Evolutionary conservation across 768 basidiomycete species (phyloP).

Genomic region (Tylopilus plumbeoviolaceoides): DNA sequence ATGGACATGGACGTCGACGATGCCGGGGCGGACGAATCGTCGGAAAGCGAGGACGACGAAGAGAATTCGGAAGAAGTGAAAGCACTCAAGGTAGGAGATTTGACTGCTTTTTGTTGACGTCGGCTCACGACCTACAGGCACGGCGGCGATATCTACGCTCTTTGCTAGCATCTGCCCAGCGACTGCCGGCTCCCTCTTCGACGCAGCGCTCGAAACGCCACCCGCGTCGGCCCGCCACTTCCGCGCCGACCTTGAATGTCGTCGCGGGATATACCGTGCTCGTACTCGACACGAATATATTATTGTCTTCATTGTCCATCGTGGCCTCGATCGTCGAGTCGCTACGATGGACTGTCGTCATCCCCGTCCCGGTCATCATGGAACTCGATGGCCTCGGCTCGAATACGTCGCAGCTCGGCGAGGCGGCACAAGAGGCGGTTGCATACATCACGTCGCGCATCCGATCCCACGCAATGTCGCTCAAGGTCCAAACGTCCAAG

Average conservation of each 20-base stretch:
- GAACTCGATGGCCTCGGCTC: slow-evolving; percentile 89
- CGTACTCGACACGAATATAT: slow-evolving; percentile 92
- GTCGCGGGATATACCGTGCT: slow-evolving; percentile 86
- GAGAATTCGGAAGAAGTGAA: slow-evolving; percentile 70
- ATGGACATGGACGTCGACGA: slow-evolving; percentile 71
- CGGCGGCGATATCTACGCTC: slow-evolving; percentile 70
- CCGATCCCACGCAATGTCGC: slow-evolving; percentile 64
- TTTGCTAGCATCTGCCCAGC: slow-evolving; percentile 51
- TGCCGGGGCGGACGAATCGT: slow-evolving; percentile 42
- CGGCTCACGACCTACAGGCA: slow-evolving; percentile 40
- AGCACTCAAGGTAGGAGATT: slow-evolving; percentile 64
- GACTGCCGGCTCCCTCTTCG: slow-evolving; percentile 22
- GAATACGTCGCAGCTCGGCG: slow-evolving; percentile 63
- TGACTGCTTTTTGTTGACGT: background rate
- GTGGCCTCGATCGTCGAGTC: slow-evolving; percentile 76
- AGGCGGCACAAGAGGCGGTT: slow-evolving; percentile 70
- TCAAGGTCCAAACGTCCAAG: slow-evolving; percentile 93
- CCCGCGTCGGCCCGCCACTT: slow-evolving; percentile 27
- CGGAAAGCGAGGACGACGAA: slow-evolving; percentile 52
- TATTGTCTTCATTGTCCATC: slow-evolving; percentile 76
- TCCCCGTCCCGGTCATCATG: slow-evolving; percentile 94
- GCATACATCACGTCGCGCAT: slow-evolving; percentile 72
- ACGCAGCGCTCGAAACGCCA: slow-evolving; percentile 27
- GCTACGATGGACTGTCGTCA: slow-evolving; percentile 78
- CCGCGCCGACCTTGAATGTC: slow-evolving; percentile 48